Percentiles rank a stretch among this genome's conserved stretches.
Conservation (phyloP, 768 basidiomycete species). For the Phylloporus arenicola region DNA sequence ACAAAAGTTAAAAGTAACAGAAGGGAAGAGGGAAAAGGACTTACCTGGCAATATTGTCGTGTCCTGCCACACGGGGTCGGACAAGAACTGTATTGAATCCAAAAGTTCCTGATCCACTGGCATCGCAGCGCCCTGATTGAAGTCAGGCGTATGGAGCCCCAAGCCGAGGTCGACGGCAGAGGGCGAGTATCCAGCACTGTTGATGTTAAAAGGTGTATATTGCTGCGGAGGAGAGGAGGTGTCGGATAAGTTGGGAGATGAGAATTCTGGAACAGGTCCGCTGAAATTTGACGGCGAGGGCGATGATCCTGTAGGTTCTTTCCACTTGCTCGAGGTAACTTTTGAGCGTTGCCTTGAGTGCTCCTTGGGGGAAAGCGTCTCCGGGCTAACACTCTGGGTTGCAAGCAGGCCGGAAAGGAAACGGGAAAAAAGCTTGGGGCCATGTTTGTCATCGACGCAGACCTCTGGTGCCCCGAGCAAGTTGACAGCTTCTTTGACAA, state of each 20-base stretch:
- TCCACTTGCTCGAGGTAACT: conserved; percentile 7
- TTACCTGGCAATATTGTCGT: conserved; percentile 50
- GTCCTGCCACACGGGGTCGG: conserved; percentile 54
- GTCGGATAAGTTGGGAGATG: conserved; percentile 30
- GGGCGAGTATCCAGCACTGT: conserved; percentile 15
- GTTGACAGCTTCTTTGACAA: conserved; percentile 63
- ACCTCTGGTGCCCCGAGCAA: conserved; percentile 66
- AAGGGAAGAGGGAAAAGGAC: conserved; percentile 11
- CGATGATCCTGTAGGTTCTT: not conserved
- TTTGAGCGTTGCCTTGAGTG: conserved; percentile 8
- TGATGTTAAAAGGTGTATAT: conserved; percentile 36
- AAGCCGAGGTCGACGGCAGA: conserved; percentile 1
- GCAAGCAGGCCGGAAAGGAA: conserved; percentile 71
- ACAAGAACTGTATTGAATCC: conserved; percentile 55
- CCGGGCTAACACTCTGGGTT: conserved; percentile 40
- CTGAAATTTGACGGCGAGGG: conserved; percentile 4
- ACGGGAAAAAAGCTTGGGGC: conserved; percentile 72
- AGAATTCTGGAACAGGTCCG: conserved; percentile 11
- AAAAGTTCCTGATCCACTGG: conserved; percentile 56
- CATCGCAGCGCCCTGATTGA: conserved; percentile 45
- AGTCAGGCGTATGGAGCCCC: conserved; percentile 28
- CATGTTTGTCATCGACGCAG: conserved; percentile 75
- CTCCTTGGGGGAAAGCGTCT: conserved; percentile 14
- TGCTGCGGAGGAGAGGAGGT: conserved; percentile 35
- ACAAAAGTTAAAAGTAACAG: not conserved